Evolutionary conservation across 2,329 filamentous ascomycete genomes (phyloP).

Genomic region (Alternaria viburni): DNA sequence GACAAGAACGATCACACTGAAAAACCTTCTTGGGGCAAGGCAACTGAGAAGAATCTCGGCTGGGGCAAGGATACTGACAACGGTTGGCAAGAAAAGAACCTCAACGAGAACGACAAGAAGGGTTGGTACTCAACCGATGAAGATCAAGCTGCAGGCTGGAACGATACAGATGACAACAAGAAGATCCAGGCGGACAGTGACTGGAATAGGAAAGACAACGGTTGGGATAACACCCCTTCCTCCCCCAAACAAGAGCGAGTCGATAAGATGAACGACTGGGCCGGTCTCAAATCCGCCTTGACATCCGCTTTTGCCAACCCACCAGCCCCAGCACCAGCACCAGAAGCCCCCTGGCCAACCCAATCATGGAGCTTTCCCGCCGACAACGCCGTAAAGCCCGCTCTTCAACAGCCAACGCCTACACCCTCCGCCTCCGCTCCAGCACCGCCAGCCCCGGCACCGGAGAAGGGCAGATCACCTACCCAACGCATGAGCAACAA

Average conservation of each 20-base stretch:
- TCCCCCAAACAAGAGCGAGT: background rate
- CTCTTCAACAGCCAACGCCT: background rate
- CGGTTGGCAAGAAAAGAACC: background rate
- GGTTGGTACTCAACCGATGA: background rate
- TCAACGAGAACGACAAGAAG: background rate
- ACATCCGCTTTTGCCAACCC: background rate
- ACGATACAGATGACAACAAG: background rate
- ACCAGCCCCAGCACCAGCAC: background rate
- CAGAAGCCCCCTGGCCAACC: background rate
- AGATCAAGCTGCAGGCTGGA: background rate
- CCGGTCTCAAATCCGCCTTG: background rate
- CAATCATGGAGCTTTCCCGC: background rate
- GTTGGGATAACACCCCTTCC: background rate
- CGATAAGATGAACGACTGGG: background rate
- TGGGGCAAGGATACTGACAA: background rate
- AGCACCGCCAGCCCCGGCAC: too few species aligned
- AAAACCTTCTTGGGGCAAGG: background rate
- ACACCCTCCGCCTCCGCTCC: background rate
- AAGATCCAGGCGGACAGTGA: background rate
- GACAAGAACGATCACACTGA: background rate
- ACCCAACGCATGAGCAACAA: constrained; percentile 18
- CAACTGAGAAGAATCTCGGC: background rate
- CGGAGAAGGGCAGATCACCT: too few species aligned
- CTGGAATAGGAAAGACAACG: background rate
- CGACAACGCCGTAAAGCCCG: background rate